Evolutionary conservation across 148 eudicot species (phyloP).

Genomic region (Chenopodium suecicum): DNA sequence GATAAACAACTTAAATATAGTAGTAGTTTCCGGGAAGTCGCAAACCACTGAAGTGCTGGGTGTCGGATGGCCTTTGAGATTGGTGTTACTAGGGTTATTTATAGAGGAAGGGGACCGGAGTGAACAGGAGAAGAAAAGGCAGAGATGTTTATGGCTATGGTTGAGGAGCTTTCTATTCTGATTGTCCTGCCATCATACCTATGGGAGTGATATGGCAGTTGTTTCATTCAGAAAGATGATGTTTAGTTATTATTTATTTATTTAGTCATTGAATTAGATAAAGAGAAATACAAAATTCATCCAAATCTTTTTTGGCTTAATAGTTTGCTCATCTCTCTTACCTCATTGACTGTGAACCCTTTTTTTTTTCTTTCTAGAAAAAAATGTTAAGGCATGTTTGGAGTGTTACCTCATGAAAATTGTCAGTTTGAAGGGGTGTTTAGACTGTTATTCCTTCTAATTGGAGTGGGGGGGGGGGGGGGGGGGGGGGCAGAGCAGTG

Average conservation of each 20-base stretch:
- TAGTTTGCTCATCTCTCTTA: neutral
- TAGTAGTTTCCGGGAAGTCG: neutral
- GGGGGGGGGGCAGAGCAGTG: no score
- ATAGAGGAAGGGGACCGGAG: neutral
- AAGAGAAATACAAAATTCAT: neutral
- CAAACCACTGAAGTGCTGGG: neutral
- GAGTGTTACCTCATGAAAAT: neutral
- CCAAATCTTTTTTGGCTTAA: neutral
- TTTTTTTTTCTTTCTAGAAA: neutral
- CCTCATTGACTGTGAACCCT: neutral
- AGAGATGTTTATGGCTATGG: neutral
- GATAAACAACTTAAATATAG: neutral
- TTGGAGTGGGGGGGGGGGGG: no score
- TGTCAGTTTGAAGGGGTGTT: neutral
- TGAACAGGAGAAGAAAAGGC: neutral
- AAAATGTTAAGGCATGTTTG: neutral
- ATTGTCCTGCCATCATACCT: neutral
- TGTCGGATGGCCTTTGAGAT: neutral
- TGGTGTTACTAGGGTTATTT: conserved; percentile 2
- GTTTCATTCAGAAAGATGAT: neutral
- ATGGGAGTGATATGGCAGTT: neutral
- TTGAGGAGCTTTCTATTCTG: neutral
- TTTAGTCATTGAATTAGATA: neutral
- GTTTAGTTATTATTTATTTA: neutral
- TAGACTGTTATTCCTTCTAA: no score